Base-by-base conservation (phyloP, 371 early-diverging fungal species). In the Mortierella sp. region DNA sequence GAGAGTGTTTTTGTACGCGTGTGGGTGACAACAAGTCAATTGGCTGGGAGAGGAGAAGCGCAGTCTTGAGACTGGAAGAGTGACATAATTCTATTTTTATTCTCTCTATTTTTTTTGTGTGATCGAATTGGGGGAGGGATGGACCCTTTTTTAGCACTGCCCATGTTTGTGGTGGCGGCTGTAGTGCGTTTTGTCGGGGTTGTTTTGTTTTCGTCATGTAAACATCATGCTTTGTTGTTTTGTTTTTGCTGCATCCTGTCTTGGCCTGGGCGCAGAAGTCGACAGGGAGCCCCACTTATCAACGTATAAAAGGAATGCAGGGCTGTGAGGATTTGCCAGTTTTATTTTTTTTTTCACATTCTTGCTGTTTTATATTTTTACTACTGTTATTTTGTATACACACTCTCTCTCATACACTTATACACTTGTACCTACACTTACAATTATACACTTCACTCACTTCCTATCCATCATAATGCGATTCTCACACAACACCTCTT, bases 181-280 rank as follows among this genome's bases (percentile, higher is more conserved):
- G 35, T 35, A 6, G 35, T 15, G 45, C n/a, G n/a, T n/a, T n/a
- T n/a, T n/a, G n/a, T 45, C 45, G 45, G 45, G 45, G 45, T 15
- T 45, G 15, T 15, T 45, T 15, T 45, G 15, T 45, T 45, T 19
- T 45, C 45, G 45, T 45, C 45, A 45, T 45, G 19, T 45, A 45
- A 43, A 43, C 43, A 43, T 43, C 43, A 43, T 43, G 43, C 43
- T 43, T 43, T 3, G 35, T 35, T 35, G 35, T 35, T 10, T 35
- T 35, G 35, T 3, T 3, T 35, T 35, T 10, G 10, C 40, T 37
- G n/a, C n/a, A n/a, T n/a, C n/a, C n/a, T n/a, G n/a, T n/a, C n/a
- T n/a, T 68, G 75, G 42, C 64, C 54, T 29, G 29, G 40, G 40
- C 40, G 40, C 40, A 37, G 40, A 37, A 37, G 40, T 37, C 40